Base-by-base conservation (phyloP, 2,329 filamentous ascomycete species). In the Fusarium sp. region DNA sequence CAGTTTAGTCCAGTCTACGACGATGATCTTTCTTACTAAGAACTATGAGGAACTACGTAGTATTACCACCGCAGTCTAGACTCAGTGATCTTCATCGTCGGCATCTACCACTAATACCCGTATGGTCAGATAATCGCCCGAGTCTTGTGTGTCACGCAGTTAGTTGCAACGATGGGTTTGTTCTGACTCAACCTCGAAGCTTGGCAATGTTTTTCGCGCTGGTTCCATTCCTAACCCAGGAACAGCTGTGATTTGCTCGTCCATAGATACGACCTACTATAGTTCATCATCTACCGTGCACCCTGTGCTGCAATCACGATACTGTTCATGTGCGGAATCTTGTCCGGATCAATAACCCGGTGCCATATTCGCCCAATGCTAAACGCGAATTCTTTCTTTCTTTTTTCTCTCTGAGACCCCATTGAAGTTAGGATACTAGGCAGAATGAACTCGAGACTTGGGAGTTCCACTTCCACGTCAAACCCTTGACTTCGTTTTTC, bases 401-500 rank as follows among this genome's bases (percentile, higher is more conserved):
- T 15, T 46, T 33, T 31, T 26, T 43, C 52, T 34, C 34, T 33
- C 59, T 46, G 48, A 31, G 39, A 15, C 46, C 28, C 14, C 17
- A 58, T 52, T 28, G 26, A 43, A 38, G 34, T 54, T 24, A 56
- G 45, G 45, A 48, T 49, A 50, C 44, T 59, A 22, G 38, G 33
- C 49, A 17, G 26, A 10, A 28, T 53, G 24, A 22, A 31, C 42
- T 42, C 31, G 40, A 44, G 9, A 52, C 40, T 17, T 9, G 26
- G 11, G 22, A 20, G 48, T 64, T 62, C 67, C 68, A 71, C 64
- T 63, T 62, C 49, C 39, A 56, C 28, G 39, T 52, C 46, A 44
- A 51, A 31, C 53, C 53, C 61, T 57, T 66, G 70, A 58, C 62
- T 68, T 63, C 45, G 52, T 28, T 34, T 58, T 67, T 63, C 72